These are phyloP conservation scores for Passiflora organensis DNA, from an alignment of 345 rosid species.

Conservation along the genomic window DNA sequence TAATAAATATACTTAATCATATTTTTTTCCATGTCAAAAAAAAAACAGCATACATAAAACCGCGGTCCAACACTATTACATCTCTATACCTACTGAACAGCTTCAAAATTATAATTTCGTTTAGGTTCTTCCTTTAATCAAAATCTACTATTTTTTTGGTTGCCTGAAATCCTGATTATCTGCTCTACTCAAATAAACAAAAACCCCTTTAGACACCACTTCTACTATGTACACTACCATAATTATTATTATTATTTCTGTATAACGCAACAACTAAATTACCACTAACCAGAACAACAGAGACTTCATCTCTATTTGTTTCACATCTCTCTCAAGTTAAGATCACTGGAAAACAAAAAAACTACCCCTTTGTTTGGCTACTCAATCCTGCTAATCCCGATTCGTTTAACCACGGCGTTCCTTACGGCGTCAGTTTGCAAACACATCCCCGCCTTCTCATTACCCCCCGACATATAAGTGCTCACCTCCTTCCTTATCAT, in stretches of 20 bases:
- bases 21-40: too few relatives aligned
- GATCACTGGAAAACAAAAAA: background rate
- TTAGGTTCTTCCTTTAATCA: too few relatives aligned
- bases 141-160: background rate
- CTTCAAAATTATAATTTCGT: too few relatives aligned
- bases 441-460: conserved; percentile 44
- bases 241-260: conserved; percentile 39
- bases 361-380: conserved; percentile 2
- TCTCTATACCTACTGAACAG: too few relatives aligned
- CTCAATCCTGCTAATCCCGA: conserved; percentile 59
- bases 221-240: conserved; percentile 45
- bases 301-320: background rate
- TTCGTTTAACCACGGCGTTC: conserved; percentile 61
- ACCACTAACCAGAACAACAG: background rate
- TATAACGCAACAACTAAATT: conserved; percentile 17
- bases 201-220: conserved; percentile 8
- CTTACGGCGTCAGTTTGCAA: conserved; percentile 46
- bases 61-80: too few relatives aligned
- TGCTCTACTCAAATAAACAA: conserved; percentile 2
- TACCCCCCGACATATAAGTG: conserved; percentile 58
- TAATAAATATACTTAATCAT: too few relatives aligned
- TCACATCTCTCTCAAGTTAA: too few relatives aligned
- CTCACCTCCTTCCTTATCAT: conserved; percentile 71
- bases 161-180: background rate
- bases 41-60: too few relatives aligned